Percentiles rank a stretch among this genome's conserved stretches.
These are phyloP conservation scores for Backusella morwellensis DNA, from an alignment of 192 early-diverging fungal genomes.

Conservation along the genomic window DNA sequence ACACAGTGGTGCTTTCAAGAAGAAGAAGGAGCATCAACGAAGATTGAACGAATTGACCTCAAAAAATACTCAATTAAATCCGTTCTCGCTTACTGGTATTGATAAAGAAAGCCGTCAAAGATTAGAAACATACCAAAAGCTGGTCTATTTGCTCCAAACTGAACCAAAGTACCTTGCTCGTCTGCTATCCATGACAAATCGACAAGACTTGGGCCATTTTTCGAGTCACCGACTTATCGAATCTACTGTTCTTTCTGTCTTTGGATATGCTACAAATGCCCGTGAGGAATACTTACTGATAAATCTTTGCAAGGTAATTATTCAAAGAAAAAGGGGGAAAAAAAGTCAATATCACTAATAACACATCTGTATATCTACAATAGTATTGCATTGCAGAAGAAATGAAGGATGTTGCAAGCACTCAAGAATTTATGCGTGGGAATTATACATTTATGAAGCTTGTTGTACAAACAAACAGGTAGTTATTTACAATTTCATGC, in stretches of 20 bases:
- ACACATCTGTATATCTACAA: not conserved
- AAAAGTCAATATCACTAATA: not conserved
- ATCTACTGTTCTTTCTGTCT: constrained; percentile 86
- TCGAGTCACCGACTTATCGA: constrained; percentile 82
- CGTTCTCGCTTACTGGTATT: constrained; percentile 68
- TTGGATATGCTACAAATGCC: constrained; percentile 97
- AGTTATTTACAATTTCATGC: not conserved
- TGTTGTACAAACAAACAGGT: constrained; percentile 92
- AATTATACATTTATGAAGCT: constrained; percentile 98
- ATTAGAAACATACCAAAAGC: constrained; percentile 83
- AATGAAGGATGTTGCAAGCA: constrained; percentile 80
- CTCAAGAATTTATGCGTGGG: constrained; percentile 94
- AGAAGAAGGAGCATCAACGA: constrained; percentile 44
- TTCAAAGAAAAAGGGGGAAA: not conserved
- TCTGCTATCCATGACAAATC: constrained; percentile 87
- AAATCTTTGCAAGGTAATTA: constrained; percentile 81
- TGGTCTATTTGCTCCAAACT: constrained; percentile 97
- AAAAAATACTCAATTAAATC: constrained; percentile 24
- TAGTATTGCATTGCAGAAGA: constrained; percentile 83
- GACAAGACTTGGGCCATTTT: constrained; percentile 64
- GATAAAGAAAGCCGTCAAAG: constrained; percentile 82
- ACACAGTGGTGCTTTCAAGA: constrained; percentile 27
- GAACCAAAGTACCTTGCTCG: constrained; percentile 91
- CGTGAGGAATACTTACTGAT: constrained; percentile 96
- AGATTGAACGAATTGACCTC: constrained; percentile 38